Base-by-base conservation (phyloP, 768 basidiomycete species). In the Boletus rubescentipes region DNA sequence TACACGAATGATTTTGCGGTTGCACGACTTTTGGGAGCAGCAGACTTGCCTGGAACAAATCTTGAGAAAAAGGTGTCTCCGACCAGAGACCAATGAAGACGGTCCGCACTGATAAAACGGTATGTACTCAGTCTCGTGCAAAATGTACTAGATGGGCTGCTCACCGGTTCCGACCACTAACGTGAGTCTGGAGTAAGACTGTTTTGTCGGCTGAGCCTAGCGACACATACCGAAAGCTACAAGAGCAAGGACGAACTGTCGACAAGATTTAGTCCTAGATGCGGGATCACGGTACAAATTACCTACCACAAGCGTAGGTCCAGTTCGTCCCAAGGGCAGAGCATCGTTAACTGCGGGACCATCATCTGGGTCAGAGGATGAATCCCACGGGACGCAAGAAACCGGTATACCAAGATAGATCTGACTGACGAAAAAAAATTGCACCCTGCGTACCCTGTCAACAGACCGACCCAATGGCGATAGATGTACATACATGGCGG, bases 361-460 rank as follows among this genome's bases (percentile, higher is more conserved):
- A 20, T 16, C 46, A 8, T 42, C 23, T 16, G 31, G 18, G 32
- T 47, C 49, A 44, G 40, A 36, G n/a, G 18, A 47, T 21, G 26
- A 26, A 26, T 23, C 23, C 11, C 8, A 21, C 31, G 21, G 3
- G 20, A n/a, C 16, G 23, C 34, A 38, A 43, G 10, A 39, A 38
- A 39, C 43, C 16, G 36, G 5, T 51, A 38, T 47, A 60, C 59
- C 49, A 31, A 42, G 35, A 18, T 54, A 59, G 31, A 59, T 29
- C 18, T 57, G 47, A 15, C 43, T 60, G 9, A 51, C 57, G 15
- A 60, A 60, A 47, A 46, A 60, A 5, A 60, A 18, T 31, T 60
- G 59, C 5, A 59, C 59, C 15, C 59, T 60, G 44, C 34, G 16
- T 14, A 16, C 32, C 40, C 4, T 8, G 51, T 60, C 20, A 60